A percentile compares a stretch with the other conserved stretches of the same genome.
Conservation (phyloP, 164 flowering plant species). For the Piper longum region DNA sequence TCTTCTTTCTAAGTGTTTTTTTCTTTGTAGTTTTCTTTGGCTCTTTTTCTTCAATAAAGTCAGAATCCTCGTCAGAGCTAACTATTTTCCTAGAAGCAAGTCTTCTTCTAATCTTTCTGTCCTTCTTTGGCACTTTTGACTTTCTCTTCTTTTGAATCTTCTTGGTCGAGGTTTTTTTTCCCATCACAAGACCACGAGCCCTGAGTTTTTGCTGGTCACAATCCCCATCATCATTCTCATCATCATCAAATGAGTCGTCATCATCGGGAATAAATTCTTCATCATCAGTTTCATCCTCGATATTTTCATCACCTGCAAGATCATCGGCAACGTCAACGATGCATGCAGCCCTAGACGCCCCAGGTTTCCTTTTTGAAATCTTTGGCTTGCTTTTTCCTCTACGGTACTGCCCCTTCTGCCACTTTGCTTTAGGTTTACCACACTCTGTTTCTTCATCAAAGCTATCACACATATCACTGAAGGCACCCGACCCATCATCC, state of each 20-base stretch:
- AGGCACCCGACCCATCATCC: constrained; percentile 10
- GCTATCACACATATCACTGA: not conserved
- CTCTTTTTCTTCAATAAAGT: constrained; percentile 10
- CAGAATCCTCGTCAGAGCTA: constrained; percentile 21
- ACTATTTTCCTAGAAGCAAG: constrained; percentile 17
- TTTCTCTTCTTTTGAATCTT: constrained; percentile 26
- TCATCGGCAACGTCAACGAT: constrained; percentile 27
- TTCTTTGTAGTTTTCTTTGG: constrained; percentile 10
- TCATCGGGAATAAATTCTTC: constrained; percentile 47
- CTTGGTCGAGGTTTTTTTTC: constrained; percentile 16
- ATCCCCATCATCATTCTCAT: constrained; percentile 40
- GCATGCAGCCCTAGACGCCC: constrained; percentile 10
- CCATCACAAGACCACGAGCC: constrained; percentile 3
- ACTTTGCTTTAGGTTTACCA: constrained; percentile 12
- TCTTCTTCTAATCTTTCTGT: constrained; percentile 1
- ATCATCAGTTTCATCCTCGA: constrained; percentile 44
- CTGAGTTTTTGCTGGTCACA: not conserved
- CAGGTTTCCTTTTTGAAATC: not conserved
- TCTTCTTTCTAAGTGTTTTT: constrained; percentile 7
- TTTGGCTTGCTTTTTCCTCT: not conserved
- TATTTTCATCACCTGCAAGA: constrained; percentile 15
- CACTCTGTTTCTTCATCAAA: constrained; percentile 16
- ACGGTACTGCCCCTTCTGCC: not conserved
- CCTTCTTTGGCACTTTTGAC: constrained; percentile 16
- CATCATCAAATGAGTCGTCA: constrained; percentile 26